Evolutionary conservation across 2,329 filamentous ascomycete genomes (phyloP).

Genomic region (Ceratocystis lukuohia): DNA sequence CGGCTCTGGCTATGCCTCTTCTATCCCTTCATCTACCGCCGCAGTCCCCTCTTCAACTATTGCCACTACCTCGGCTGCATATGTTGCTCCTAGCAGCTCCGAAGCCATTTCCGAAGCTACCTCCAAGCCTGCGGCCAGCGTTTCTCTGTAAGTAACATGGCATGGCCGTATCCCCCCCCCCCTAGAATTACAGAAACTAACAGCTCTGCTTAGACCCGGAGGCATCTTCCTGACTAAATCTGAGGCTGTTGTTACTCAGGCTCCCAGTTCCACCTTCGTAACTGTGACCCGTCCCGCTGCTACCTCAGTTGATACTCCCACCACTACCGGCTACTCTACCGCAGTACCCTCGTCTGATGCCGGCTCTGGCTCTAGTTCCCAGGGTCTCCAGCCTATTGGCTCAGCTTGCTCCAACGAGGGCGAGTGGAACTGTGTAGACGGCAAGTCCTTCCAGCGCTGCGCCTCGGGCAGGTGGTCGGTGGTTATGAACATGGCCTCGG

Average conservation of each 20-base stretch:
- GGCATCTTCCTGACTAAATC: slow-evolving; percentile 31
- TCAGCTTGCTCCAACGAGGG: slow-evolving; percentile 41
- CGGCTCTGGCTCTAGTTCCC: slow-evolving; percentile 17
- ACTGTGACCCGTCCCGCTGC: slow-evolving; percentile 21
- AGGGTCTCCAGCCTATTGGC: slow-evolving; percentile 27
- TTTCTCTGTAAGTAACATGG: slow-evolving; percentile 23
- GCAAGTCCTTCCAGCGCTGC: slow-evolving; percentile 47
- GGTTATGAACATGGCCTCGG: slow-evolving; percentile 36
- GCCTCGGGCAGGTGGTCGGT: slow-evolving; percentile 44
- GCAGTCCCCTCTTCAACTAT: slow-evolving; percentile 21
- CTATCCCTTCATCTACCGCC: slow-evolving; percentile 23
- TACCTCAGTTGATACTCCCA: slow-evolving; percentile 31
- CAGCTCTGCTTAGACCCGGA: slow-evolving; percentile 26
- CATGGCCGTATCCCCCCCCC: not conserved
- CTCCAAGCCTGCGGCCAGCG: slow-evolving; percentile 14
- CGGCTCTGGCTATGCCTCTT: slow-evolving; percentile 16
- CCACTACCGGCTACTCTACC: slow-evolving; percentile 23
- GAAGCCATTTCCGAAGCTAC: slow-evolving; percentile 17
- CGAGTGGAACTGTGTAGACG: slow-evolving; percentile 42
- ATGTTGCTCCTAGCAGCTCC: not conserved
- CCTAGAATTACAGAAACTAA: not conserved
- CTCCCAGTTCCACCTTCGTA: slow-evolving; percentile 22
- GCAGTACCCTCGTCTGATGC: slow-evolving; percentile 19
- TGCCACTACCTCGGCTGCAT: slow-evolving; percentile 15
- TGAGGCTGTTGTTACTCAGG: slow-evolving; percentile 10